Evolutionary conservation across 208 protist species (phyloP).

Genomic region (Trypanosoma boissoni): DNA sequence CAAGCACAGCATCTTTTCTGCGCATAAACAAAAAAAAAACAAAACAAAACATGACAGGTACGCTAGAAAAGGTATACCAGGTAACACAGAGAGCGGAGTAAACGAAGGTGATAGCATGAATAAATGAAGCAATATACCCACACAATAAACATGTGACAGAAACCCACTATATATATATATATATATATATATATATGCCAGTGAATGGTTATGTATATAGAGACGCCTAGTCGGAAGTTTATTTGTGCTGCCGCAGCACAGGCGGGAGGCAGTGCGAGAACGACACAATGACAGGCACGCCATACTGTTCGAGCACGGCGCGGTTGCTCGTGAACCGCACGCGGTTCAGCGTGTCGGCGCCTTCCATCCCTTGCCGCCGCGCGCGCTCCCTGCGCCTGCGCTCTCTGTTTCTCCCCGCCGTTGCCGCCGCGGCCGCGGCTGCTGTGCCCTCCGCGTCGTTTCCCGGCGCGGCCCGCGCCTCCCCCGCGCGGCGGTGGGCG

Average conservation of each 20-base stretch:
- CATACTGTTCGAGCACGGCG: constrained; percentile 31
- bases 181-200: no score
- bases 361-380: neutral
- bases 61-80: no score
- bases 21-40: no score
- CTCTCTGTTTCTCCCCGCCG: neutral
- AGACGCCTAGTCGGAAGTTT: no score
- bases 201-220: no score
- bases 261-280: constrained; percentile 47
- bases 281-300: constrained; percentile 36
- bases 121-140: no score
- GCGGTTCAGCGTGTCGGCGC: constrained; percentile 36
- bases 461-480: constrained; percentile 18
- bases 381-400: neutral
- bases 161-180: no score
- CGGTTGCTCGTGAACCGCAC: constrained; percentile 43
- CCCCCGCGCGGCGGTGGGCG: constrained; percentile 39
- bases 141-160: no score
- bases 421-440: neutral
- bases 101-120: no score
- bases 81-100: no score
- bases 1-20: no score
- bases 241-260: constrained; percentile 20
- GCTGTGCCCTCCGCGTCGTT: neutral
- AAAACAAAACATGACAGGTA: no score